These are phyloP conservation scores for Rhipidocladum racemiflorum DNA, from an alignment of 176 grass and related monocot genomes.

Conservation along the genomic window DNA sequence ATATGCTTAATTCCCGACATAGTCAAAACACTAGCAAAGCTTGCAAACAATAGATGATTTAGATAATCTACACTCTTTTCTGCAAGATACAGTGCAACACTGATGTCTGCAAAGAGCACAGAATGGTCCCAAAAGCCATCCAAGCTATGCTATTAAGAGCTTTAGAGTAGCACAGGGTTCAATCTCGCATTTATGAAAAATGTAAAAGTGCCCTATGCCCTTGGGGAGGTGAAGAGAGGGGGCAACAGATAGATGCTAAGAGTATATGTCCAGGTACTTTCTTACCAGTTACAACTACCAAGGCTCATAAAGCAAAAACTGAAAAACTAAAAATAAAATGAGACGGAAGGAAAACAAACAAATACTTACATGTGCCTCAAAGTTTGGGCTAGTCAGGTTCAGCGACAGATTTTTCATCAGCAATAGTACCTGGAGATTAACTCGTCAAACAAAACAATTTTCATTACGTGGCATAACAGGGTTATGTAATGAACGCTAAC, in stretches of 20 bases:
- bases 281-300: background rate
- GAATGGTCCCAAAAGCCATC: background rate
- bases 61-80: background rate
- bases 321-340: background rate
- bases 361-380: slow-evolving; percentile 74
- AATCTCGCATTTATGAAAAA: background rate
- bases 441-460: background rate
- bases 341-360: background rate
- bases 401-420: slow-evolving; percentile 81
- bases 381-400: slow-evolving; percentile 78
- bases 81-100: background rate
- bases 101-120: background rate
- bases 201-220: background rate
- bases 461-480: background rate
- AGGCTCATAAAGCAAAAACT: background rate
- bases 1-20: background rate
- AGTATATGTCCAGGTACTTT: background rate
- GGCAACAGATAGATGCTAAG: background rate
- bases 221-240: background rate
- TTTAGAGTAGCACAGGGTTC: background rate
- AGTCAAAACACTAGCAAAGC: background rate
- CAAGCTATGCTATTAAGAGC: background rate
- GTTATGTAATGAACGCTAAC: background rate
- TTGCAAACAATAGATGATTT: background rate
- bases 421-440: slow-evolving; percentile 62